Percentiles rank a stretch among this genome's conserved stretches.
Conservation (phyloP, 2,329 filamentous ascomycete species). For the Epichloe gansuensis region DNA sequence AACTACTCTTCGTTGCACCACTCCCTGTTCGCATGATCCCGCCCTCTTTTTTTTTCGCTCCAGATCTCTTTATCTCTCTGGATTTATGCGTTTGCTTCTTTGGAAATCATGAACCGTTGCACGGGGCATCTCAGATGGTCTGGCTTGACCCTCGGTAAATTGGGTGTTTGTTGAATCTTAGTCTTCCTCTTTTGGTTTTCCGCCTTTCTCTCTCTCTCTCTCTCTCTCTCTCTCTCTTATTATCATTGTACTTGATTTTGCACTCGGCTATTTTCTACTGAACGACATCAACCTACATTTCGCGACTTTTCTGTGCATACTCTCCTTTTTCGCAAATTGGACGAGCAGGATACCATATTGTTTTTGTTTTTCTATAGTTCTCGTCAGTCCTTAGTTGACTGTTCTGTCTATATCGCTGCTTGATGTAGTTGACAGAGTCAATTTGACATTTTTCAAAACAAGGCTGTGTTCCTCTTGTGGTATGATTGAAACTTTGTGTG, state of each 20-base stretch:
- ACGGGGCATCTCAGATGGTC: background rate
- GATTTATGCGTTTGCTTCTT: no score
- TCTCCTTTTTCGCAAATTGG: constrained; percentile 7
- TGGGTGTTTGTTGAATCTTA: background rate
- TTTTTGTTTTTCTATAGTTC: constrained; percentile 1
- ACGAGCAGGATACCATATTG: constrained; percentile 15
- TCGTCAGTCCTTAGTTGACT: background rate
- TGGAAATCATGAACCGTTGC: no score
- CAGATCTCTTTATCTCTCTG: no score
- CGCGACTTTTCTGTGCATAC: constrained; percentile 7
- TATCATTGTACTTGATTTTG: background rate
- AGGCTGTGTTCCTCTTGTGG: background rate
- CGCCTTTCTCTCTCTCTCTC: background rate
- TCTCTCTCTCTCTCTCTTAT: background rate
- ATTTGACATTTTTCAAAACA: background rate
- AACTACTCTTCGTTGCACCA: background rate
- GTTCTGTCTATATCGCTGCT: background rate
- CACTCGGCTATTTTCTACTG: background rate
- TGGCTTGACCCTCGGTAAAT: background rate
- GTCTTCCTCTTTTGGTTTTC: no score
- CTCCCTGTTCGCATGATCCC: background rate
- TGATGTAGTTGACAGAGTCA: background rate
- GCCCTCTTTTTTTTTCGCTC: background rate
- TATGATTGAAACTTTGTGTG: background rate
- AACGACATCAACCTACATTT: background rate